Evolutionary conservation across 108 stramenopile genomes (phyloP).

Genomic region (Cylindrotheca closterium): DNA sequence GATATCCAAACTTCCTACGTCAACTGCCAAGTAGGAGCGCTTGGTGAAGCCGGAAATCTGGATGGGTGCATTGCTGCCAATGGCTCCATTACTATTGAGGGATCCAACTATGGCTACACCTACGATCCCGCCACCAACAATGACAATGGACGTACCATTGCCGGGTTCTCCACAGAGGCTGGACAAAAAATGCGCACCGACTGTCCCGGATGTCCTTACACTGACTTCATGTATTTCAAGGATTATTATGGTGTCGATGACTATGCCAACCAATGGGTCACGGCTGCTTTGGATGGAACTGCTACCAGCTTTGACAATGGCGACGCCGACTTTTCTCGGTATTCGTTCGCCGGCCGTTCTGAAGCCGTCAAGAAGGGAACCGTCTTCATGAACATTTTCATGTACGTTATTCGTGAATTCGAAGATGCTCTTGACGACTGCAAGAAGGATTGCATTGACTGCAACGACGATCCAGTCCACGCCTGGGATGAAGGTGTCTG

Average conservation of each 20-base stretch:
- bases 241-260: constrained; percentile 66
- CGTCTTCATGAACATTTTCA: constrained; percentile 57
- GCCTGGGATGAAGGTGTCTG: constrained; percentile 63
- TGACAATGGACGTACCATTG: constrained; percentile 56
- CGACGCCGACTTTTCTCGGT: constrained; percentile 35
- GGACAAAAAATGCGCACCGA: constrained; percentile 36
- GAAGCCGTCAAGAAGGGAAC: constrained; percentile 75
- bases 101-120: constrained; percentile 27
- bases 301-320: constrained; percentile 55
- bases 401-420: constrained; percentile 62
- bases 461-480: constrained; percentile 72
- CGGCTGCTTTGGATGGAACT: constrained; percentile 56
- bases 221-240: constrained; percentile 48
- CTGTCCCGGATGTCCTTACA: constrained; percentile 41
- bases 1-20: constrained; percentile 51
- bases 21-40: constrained; percentile 72
- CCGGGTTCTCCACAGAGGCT: constrained; percentile 49
- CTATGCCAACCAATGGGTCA: constrained; percentile 74
- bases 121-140: constrained; percentile 48
- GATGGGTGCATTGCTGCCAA: constrained; percentile 34
- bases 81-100: constrained; percentile 34
- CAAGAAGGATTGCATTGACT: constrained; percentile 53
- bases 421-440: constrained; percentile 80
- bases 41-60: constrained; percentile 13
- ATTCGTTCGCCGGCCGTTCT: constrained; percentile 8